Conservation (phyloP, 371 early-diverging fungal species). For the Mucor plumbeus region DNA sequence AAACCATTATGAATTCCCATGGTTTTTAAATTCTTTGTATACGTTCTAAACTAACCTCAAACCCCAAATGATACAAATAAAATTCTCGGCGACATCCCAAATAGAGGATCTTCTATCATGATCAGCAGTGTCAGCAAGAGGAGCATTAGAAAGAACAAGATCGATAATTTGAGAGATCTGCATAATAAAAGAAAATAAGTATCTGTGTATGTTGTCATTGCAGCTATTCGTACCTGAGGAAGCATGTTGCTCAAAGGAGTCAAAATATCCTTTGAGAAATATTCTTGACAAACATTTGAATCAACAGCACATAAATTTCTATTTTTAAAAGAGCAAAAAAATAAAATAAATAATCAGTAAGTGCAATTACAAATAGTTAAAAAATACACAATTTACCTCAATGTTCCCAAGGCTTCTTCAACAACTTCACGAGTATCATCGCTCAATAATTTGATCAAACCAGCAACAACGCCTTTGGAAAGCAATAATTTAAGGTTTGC, state of each 20-base stretch:
- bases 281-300: constrained; percentile 68
- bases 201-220: neutral
- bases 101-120: constrained; percentile 63
- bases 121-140: constrained; percentile 49
- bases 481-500: constrained; percentile 73
- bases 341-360: neutral
- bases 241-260: constrained; percentile 58
- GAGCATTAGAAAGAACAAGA: constrained; percentile 53
- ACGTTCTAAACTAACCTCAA: constrained; percentile 37
- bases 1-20: neutral
- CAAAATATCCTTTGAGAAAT: constrained; percentile 70
- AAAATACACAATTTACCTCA: constrained; percentile 48
- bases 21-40: neutral
- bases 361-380: neutral
- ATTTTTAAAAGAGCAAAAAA: constrained; percentile 12
- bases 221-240: constrained; percentile 40
- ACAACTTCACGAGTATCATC: constrained; percentile 78
- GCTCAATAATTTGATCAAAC: constrained; percentile 71
- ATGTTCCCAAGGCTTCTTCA: constrained; percentile 79
- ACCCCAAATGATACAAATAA: constrained; percentile 74
- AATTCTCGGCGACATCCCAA: constrained; percentile 77
- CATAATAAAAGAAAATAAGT: neutral
- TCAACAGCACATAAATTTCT: constrained; percentile 69
- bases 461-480: constrained; percentile 69
- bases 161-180: constrained; percentile 52